Percentiles rank a stretch among this genome's conserved stretches.
phyloP scores from a whole-genome alignment of 2,329 filamentous ascomycete genomes.

The Phaeoacremonium minimum region DNA sequence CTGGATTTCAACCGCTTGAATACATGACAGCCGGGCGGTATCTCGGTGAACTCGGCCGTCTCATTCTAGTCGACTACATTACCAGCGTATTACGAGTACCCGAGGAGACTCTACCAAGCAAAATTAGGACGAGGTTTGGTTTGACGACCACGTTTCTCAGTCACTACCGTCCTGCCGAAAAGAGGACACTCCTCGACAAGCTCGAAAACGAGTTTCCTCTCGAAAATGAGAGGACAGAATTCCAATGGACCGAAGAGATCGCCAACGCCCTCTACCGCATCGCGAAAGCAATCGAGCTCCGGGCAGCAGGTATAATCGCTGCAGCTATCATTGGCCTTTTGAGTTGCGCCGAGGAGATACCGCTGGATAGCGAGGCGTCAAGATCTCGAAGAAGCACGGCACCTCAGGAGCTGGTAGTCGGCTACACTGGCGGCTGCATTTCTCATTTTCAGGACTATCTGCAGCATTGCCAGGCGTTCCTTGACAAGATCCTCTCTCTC shows the following conservation, averaged over 20 bases:
- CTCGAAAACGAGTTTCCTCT: conserved; percentile 51
- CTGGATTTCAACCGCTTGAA: conserved; percentile 78
- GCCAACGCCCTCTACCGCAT: conserved; percentile 61
- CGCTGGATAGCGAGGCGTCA: conserved; percentile 9
- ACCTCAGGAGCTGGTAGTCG: conserved; percentile 61
- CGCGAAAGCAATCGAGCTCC: conserved; percentile 64
- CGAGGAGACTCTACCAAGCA: conserved; percentile 44
- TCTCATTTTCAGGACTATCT: conserved; percentile 75
- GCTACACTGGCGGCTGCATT: conserved; percentile 77
- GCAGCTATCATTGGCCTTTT: conserved; percentile 69
- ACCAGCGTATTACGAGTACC: conserved; percentile 34
- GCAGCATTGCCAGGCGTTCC: conserved; percentile 62
- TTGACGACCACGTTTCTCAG: conserved; percentile 71
- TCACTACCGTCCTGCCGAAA: conserved; percentile 55
- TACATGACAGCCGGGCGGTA: conserved; percentile 82
- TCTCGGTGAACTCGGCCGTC: conserved; percentile 69
- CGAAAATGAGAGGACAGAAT: conserved; percentile 32
- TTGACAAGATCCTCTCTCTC: conserved; percentile 40
- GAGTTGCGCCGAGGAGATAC: conserved; percentile 64
- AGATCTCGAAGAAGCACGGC: no score
- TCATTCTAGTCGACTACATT: conserved; percentile 65
- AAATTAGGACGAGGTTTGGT: conserved; percentile 54
- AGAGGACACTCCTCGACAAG: conserved; percentile 35
- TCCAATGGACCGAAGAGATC: conserved; percentile 58
- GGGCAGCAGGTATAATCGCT: conserved; percentile 71